These are phyloP conservation scores for Euphrasia confusa DNA, from an alignment of 257 asterid genomes.

Conservation along the genomic window DNA sequence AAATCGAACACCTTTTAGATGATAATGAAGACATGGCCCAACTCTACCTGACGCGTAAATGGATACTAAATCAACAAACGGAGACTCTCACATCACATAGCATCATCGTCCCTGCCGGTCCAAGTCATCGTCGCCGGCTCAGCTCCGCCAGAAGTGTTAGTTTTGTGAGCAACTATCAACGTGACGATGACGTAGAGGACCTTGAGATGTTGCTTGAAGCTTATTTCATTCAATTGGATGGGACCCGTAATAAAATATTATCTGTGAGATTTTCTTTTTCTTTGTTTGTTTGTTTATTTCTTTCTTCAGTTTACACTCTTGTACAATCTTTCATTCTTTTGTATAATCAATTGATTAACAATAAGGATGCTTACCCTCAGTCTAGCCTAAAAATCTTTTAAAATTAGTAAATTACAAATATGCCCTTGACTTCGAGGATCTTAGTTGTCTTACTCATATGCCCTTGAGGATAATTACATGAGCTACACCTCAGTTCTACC, in stretches of 20 bases:
- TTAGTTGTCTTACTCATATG: too few relatives aligned
- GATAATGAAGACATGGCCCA: conserved; percentile 98
- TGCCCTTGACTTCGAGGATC: too few relatives aligned
- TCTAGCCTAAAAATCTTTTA: too few relatives aligned
- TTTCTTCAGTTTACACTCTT: too few relatives aligned
- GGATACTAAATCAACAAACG: conserved; percentile 72
- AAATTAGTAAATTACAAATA: too few relatives aligned
- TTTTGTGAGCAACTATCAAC: conserved; percentile 53
- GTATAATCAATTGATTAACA: too few relatives aligned
- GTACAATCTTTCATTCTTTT: too few relatives aligned
- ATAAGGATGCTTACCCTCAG: too few relatives aligned
- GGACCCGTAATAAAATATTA: conserved; percentile 91
- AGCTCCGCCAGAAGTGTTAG: conserved; percentile 77
- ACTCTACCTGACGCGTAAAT: conserved; percentile 77
- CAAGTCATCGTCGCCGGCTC: conserved; percentile 53
- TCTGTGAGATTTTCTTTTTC: conserved; percentile 53
- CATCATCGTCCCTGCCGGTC: conserved; percentile 35
- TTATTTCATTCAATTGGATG: conserved; percentile 94
- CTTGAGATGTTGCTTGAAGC: conserved; percentile 98
- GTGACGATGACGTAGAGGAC: conserved; percentile 86
- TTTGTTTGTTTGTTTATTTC: conserved; percentile 3
- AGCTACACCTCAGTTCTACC: too few relatives aligned
- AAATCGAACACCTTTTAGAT: conserved; percentile 91
- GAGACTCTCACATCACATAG: conserved; percentile 57
- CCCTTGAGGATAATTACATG: too few relatives aligned